Evolutionary conservation across 108 stramenopile genomes (phyloP).

Genomic region (Nitzschia palea): DNA sequence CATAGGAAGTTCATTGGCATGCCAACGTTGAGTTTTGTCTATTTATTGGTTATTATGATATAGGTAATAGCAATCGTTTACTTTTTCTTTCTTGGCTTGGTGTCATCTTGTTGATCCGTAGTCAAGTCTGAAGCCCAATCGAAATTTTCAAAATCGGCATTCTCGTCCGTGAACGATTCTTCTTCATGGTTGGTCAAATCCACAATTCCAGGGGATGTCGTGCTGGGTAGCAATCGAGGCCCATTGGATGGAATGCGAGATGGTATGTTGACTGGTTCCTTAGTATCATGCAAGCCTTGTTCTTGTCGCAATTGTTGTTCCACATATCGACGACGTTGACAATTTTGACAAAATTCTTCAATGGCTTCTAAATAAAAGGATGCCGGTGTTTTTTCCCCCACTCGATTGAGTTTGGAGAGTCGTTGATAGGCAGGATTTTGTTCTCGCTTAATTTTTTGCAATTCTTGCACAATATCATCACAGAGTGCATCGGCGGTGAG

Average conservation of each 20-base stretch:
- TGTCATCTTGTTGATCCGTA: neutral
- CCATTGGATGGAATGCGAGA: constrained; percentile 4
- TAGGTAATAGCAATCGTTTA: no score
- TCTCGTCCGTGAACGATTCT: neutral
- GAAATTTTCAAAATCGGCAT: neutral
- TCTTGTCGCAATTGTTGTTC: constrained; percentile 31
- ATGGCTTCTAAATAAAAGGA: constrained; percentile 34
- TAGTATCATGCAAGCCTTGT: constrained; percentile 1
- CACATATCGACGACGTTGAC: constrained; percentile 31
- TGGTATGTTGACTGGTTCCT: constrained; percentile 4
- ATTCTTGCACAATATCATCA: constrained; percentile 25
- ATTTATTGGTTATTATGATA: no score
- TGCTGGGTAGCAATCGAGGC: constrained; percentile 15
- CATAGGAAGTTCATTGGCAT: no score
- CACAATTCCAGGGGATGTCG: no score
- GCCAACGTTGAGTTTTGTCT: no score
- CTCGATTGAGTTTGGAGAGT: neutral
- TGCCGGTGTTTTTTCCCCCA: neutral
- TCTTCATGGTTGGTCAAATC: neutral
- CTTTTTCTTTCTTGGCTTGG: neutral
- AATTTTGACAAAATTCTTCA: constrained; percentile 32
- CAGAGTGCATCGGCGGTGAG: constrained; percentile 29
- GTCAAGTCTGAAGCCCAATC: constrained; percentile 2
- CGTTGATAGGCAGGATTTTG: constrained; percentile 30
- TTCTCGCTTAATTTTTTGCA: constrained; percentile 24